phyloP scores from a whole-genome alignment of 139 green algal genomes.

The Picochlorum sp. region DNA sequence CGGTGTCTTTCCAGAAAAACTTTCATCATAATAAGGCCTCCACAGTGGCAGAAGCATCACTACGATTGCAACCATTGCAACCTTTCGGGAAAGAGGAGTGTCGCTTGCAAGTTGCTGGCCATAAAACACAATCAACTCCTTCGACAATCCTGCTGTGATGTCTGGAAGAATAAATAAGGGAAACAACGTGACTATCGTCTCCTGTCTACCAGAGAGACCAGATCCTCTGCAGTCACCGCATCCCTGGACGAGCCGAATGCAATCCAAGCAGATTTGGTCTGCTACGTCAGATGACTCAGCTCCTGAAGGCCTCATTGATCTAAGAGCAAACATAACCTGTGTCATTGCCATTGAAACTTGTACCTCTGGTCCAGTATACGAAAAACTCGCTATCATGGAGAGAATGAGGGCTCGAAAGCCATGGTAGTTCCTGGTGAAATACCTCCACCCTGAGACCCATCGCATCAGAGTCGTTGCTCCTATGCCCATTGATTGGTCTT shows the following conservation, averaged over 20 bases:
- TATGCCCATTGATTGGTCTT: constrained; percentile 13
- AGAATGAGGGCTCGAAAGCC: constrained; percentile 11
- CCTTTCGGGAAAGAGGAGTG: constrained; percentile 11
- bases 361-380: constrained; percentile 12
- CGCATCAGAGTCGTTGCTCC: constrained; percentile 9
- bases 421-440: constrained; percentile 12
- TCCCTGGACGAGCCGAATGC: not conserved
- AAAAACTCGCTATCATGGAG: constrained; percentile 19
- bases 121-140: constrained; percentile 23
- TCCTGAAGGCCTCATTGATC: constrained; percentile 3
- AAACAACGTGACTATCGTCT: constrained; percentile 39
- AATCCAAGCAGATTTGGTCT: constrained; percentile 6
- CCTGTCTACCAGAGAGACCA: constrained; percentile 53
- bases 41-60: not conserved
- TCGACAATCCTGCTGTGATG: constrained; percentile 7
- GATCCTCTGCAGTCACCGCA: not conserved
- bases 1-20: not conserved
- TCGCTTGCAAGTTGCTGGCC: constrained; percentile 9
- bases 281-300: not conserved
- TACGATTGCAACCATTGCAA: constrained; percentile 17
- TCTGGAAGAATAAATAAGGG: constrained; percentile 48
- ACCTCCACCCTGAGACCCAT: constrained; percentile 12
- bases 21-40: not conserved
- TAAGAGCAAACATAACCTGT: constrained; percentile 23
- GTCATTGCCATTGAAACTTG: constrained; percentile 13